Evolutionary conservation across 2,329 filamentous ascomycete genomes (phyloP).

Genomic region (Colletotrichum sp.): DNA sequence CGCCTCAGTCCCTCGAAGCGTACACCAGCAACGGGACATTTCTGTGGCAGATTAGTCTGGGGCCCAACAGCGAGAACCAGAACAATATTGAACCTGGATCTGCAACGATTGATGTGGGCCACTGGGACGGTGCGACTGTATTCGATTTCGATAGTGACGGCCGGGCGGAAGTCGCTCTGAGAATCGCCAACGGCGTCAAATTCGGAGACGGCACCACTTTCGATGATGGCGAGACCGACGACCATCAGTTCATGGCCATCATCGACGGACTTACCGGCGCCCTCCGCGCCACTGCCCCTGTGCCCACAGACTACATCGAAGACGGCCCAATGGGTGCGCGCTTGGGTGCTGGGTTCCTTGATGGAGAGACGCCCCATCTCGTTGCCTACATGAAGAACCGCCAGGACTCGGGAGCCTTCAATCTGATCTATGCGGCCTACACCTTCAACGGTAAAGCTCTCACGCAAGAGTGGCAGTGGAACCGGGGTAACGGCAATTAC

Average conservation of each 20-base stretch:
- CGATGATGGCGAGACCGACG: neutral
- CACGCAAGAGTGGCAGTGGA: slow-evolving; percentile 25
- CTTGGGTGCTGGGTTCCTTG: slow-evolving; percentile 23
- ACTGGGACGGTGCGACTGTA: slow-evolving; percentile 27
- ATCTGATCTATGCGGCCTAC: slow-evolving; percentile 21
- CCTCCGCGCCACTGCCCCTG: slow-evolving; percentile 5
- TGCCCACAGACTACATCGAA: slow-evolving; percentile 5
- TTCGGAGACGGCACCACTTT: slow-evolving; percentile 25
- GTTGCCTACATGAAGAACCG: slow-evolving; percentile 26
- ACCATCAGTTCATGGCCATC: slow-evolving; percentile 26
- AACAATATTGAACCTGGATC: slow-evolving; percentile 25
- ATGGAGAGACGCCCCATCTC: slow-evolving; percentile 20
- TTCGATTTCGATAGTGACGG: slow-evolving; percentile 28
- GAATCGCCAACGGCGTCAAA: slow-evolving; percentile 25
- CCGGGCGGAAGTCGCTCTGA: slow-evolving; percentile 24
- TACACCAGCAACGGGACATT: slow-evolving; percentile 23
- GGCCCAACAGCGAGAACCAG: slow-evolving; percentile 25
- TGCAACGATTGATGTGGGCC: slow-evolving; percentile 22
- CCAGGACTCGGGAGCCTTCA: slow-evolving; percentile 9
- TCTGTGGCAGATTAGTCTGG: slow-evolving; percentile 24
- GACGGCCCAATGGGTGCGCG: slow-evolving; percentile 20
- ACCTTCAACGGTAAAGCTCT: slow-evolving; percentile 21
- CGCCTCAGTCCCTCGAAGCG: slow-evolving; percentile 16
- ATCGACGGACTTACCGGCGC: slow-evolving; percentile 24
- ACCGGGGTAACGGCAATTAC: neutral